These are phyloP conservation scores for Chrysochromulina tobinii DNA, from an alignment of 78 protist species.

Conservation along the genomic window DNA sequence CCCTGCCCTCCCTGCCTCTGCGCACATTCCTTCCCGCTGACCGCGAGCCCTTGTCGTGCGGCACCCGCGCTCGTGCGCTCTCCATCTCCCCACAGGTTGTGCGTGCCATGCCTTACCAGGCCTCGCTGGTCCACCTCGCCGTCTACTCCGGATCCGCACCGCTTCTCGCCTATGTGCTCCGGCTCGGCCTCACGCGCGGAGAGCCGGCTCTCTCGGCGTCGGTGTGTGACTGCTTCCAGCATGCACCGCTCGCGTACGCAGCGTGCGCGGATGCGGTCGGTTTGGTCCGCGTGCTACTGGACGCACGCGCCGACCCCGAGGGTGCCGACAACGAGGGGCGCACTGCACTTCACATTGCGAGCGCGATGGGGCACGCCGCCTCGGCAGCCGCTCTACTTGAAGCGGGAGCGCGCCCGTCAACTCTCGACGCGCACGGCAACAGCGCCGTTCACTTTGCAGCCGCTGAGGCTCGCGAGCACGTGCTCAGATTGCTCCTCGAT, in stretches of 20 bases:
- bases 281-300: too few relatives aligned
- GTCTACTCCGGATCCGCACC: not conserved
- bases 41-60: too few relatives aligned
- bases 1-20: too few relatives aligned
- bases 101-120: not conserved
- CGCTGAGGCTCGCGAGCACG: not conserved
- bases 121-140: slow-evolving; percentile 5
- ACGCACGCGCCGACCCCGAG: too few relatives aligned
- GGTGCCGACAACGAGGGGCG: not conserved
- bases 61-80: too few relatives aligned
- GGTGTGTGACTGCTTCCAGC: too few relatives aligned
- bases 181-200: not conserved
- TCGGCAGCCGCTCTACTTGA: not conserved
- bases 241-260: too few relatives aligned
- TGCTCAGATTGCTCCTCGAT: too few relatives aligned
- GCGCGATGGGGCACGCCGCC: not conserved
- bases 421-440: not conserved
- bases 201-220: not conserved
- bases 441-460: not conserved
- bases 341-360: slow-evolving; percentile 1
- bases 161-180: not conserved
- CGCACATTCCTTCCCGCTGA: too few relatives aligned
- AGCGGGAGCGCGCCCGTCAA: not conserved
- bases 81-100: too few relatives aligned
- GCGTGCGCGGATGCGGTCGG: too few relatives aligned